Conservation (phyloP, 169 alveolate species). For the Plasmodium gallinaceum region DNA sequence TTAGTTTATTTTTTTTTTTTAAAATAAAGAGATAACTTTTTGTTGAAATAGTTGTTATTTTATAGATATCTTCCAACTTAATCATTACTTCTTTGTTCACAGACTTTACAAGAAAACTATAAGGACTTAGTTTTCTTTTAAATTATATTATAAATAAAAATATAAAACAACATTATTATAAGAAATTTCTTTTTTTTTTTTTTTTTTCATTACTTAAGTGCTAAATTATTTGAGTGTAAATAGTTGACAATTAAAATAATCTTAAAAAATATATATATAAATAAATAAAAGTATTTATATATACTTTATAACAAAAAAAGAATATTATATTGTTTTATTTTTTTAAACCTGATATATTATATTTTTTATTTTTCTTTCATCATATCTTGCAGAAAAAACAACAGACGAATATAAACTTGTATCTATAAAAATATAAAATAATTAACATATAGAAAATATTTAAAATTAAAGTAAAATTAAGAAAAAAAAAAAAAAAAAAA, state of each 20-base stretch:
- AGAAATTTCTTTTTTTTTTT: too few relatives aligned
- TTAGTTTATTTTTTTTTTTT: conserved; percentile 6
- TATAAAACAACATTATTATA: neutral
- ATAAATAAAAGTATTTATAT: neutral
- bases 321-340: conserved; percentile 6
- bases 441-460: neutral
- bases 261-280: conserved; percentile 19
- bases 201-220: conserved; percentile 37
- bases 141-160: neutral
- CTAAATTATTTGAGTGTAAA: conserved; percentile 63
- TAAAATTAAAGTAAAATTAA: too few relatives aligned
- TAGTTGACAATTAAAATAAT: conserved; percentile 37
- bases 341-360: conserved; percentile 63
- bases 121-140: conserved; percentile 40
- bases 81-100: conserved; percentile 56
- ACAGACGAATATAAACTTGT: conserved; percentile 21
- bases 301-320: neutral
- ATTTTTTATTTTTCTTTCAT: conserved; percentile 48
- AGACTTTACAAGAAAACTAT: conserved; percentile 49
- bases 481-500: neutral
- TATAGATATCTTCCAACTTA: conserved; percentile 44
- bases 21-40: conserved; percentile 4
- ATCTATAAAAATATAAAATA: conserved; percentile 14
- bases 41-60: conserved; percentile 16
- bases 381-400: conserved; percentile 29